Conservation (phyloP, 495 filamentous ascomycete genomes). For the Hypoxylon perforatum region DNA sequence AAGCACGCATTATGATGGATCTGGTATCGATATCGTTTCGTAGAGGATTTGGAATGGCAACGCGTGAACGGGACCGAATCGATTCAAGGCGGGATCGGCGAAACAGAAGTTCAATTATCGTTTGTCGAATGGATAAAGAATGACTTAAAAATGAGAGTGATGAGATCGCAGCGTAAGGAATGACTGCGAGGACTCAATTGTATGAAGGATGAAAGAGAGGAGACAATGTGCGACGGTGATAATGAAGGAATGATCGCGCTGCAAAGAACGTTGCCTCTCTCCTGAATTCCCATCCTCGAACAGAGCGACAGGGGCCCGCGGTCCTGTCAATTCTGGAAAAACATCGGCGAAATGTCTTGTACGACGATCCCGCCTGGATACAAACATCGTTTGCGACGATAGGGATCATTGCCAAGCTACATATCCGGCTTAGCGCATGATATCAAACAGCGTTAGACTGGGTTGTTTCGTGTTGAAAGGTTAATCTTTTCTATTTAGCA, state of each 20-base stretch:
- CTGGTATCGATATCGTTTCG: conserved; percentile 30
- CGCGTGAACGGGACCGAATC: conserved; percentile 30
- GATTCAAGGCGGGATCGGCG: conserved; percentile 13
- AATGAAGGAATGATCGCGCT: conserved; percentile 21
- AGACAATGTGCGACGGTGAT: not conserved
- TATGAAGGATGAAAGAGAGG: conserved; percentile 7
- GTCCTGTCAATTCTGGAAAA: conserved; percentile 40
- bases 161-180: conserved; percentile 45
- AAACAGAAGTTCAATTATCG: conserved; percentile 7
- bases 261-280: conserved; percentile 8
- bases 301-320: conserved; percentile 14
- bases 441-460: too few relatives aligned
- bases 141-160: conserved; percentile 27
- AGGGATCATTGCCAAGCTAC: too few relatives aligned
- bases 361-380: not conserved
- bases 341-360: conserved; percentile 21
- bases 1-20: conserved; percentile 46
- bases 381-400: too few relatives aligned
- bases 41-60: conserved; percentile 26
- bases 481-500: too few relatives aligned
- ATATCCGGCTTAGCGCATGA: too few relatives aligned
- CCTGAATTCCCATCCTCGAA: conserved; percentile 35
- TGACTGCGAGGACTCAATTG: conserved; percentile 38
- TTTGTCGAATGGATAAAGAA: conserved; percentile 18
- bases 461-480: too few relatives aligned